These are phyloP conservation scores for Microsporum ferrugineum DNA, from an alignment of 2,329 filamentous ascomycete genomes.

Conservation along the genomic window DNA sequence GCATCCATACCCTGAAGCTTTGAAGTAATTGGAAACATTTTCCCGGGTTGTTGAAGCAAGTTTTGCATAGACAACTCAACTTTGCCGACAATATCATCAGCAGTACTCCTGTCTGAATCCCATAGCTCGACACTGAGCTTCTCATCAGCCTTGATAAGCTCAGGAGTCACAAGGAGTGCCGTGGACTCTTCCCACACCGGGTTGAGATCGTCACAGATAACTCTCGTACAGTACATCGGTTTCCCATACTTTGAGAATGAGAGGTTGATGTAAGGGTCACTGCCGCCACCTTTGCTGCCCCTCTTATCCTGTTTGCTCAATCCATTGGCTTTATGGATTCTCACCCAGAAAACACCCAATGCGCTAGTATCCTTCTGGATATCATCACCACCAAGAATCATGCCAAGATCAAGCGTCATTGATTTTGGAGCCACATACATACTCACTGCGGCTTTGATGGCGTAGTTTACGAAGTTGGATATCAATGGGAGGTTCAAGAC, in stretches of 20 bases:
- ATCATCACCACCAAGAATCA: constrained; percentile 81
- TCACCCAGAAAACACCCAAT: constrained; percentile 80
- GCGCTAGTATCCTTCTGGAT: constrained; percentile 78
- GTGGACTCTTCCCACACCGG: constrained; percentile 84
- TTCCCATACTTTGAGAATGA: constrained; percentile 95
- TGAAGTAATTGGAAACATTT: constrained; percentile 83
- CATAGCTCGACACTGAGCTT: constrained; percentile 87
- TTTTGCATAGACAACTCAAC: constrained; percentile 89
- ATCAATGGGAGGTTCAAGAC: constrained; percentile 85
- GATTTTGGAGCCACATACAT: constrained; percentile 94
- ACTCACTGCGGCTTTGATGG: constrained; percentile 72
- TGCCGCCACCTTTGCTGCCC: constrained; percentile 74
- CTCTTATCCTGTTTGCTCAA: constrained; percentile 84
- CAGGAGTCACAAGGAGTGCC: constrained; percentile 73
- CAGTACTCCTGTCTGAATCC: constrained; percentile 87
- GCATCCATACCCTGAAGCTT: constrained; percentile 72
- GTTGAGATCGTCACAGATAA: constrained; percentile 89
- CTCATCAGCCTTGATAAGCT: constrained; percentile 87
- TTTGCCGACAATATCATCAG: constrained; percentile 91
- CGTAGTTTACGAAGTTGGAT: constrained; percentile 93
- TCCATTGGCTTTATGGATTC: constrained; percentile 76
- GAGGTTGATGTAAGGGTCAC: constrained; percentile 89
- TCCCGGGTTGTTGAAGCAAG: constrained; percentile 84
- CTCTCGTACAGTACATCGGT: constrained; percentile 92
- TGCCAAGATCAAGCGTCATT: constrained; percentile 80